phyloP scores from a whole-genome alignment of 129 eudicot species.

The Saposhnikovia divaricata region DNA sequence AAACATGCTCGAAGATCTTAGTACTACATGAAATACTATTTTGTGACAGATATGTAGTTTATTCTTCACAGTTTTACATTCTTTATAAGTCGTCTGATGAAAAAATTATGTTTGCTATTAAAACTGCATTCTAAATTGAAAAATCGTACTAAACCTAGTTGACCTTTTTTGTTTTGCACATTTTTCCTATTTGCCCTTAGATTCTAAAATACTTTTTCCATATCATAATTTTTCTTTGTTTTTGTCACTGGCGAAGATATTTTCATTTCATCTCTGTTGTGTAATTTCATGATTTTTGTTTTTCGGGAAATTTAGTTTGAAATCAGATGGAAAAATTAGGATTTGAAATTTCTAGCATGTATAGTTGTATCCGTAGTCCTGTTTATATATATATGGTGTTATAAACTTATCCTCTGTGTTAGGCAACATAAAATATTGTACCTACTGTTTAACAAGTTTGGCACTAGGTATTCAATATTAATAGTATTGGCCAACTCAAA shows the following conservation, averaged over 20 bases:
- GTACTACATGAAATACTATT: background rate
- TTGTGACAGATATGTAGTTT: background rate
- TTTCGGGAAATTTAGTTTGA: background rate
- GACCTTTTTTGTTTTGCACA: background rate
- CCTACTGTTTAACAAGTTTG: background rate
- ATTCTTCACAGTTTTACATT: background rate
- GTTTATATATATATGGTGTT: background rate
- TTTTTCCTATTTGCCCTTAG: background rate
- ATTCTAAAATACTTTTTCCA: background rate
- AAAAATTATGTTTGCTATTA: background rate
- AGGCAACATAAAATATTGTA: background rate
- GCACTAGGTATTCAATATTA: background rate
- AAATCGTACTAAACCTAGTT: background rate
- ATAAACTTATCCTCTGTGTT: background rate
- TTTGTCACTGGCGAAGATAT: background rate
- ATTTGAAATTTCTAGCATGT: background rate
- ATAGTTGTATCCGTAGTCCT: background rate
- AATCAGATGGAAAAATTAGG: background rate
- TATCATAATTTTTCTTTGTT: background rate
- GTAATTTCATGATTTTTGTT: background rate
- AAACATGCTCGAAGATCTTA: constrained; percentile 10
- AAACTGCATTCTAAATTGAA: background rate
- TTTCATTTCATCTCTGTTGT: background rate
- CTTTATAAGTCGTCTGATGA: background rate
- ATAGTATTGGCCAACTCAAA: background rate